These are phyloP conservation scores for Papilionanthe hybrid DNA, from an alignment of 116 monocot species.

Conservation along the genomic window DNA sequence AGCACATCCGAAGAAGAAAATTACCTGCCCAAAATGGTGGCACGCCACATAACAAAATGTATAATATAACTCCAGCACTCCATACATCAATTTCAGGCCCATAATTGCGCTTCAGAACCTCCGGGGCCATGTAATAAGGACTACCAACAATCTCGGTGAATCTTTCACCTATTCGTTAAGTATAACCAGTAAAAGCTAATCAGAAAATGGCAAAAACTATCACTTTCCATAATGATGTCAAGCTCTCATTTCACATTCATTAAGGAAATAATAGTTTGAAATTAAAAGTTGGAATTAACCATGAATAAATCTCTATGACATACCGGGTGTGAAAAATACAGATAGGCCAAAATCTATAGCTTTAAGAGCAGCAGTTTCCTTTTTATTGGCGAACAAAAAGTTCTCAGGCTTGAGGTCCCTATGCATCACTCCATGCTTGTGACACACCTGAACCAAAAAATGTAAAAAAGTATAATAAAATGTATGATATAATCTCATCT, in stretches of 20 bases:
- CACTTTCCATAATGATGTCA: neutral
- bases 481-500: neutral
- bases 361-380: conserved; percentile 61
- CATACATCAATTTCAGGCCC: conserved; percentile 76
- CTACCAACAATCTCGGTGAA: conserved; percentile 83
- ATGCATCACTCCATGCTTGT: conserved; percentile 75
- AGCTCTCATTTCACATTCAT: neutral
- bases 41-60: conserved; percentile 73
- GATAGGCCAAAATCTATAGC: conserved; percentile 79
- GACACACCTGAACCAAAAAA: conserved; percentile 40
- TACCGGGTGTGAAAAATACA: conserved; percentile 71
- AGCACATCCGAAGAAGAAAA: neutral
- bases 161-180: conserved; percentile 33
- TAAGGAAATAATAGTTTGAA: neutral
- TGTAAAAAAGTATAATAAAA: neutral
- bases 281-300: neutral
- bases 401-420: conserved; percentile 79
- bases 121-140: conserved; percentile 90
- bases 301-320: neutral
- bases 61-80: conserved; percentile 84
- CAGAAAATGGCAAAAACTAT: neutral
- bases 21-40: conserved; percentile 90
- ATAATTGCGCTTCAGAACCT: conserved; percentile 77
- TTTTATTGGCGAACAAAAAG: conserved; percentile 76
- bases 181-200: neutral